Conservation (phyloP, 1,284 basidiomycete species). For the Schizopora paradoxa region DNA sequence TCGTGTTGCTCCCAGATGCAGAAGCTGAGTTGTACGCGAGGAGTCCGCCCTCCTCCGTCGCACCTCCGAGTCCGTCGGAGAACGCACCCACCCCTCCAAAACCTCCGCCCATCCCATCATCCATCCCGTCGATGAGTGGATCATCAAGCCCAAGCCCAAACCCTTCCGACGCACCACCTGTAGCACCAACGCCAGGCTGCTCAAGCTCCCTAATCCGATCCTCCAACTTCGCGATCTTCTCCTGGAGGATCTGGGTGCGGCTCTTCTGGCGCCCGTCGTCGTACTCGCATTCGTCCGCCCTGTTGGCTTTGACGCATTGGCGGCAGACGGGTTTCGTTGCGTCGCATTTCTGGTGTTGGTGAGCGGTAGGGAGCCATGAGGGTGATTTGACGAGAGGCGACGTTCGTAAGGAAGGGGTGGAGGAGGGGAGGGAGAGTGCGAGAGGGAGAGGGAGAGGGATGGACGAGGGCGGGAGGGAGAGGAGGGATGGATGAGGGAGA, state of each 20-base stretch:
- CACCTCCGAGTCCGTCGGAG: no score
- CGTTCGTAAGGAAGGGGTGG: slow-evolving; percentile 2
- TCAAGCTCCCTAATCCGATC: slow-evolving; percentile 51
- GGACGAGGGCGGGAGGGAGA: no score
- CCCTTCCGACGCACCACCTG: no score
- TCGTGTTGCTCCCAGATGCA: no score
- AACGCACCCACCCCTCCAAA: no score
- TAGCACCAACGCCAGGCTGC: no score
- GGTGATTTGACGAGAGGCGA: background rate
- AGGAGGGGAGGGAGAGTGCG: no score
- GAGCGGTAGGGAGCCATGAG: background rate
- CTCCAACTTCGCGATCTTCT: slow-evolving; percentile 50
- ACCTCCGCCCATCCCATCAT: background rate
- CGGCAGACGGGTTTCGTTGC: slow-evolving; percentile 49
- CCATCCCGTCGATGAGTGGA: background rate
- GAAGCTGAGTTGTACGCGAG: no score
- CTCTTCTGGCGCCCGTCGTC: slow-evolving; percentile 59
- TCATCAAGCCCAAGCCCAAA: background rate
- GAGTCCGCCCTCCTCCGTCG: no score
- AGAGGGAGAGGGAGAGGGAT: no score
- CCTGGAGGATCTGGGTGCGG: slow-evolving; percentile 53
- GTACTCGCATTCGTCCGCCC: slow-evolving; percentile 49
- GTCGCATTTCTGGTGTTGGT: slow-evolving; percentile 53
- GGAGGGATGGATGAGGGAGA: no score
- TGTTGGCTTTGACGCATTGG: slow-evolving; percentile 52